phyloP scores from a whole-genome alignment of 1,284 basidiomycete species.

The Leccinum fallax region DNA sequence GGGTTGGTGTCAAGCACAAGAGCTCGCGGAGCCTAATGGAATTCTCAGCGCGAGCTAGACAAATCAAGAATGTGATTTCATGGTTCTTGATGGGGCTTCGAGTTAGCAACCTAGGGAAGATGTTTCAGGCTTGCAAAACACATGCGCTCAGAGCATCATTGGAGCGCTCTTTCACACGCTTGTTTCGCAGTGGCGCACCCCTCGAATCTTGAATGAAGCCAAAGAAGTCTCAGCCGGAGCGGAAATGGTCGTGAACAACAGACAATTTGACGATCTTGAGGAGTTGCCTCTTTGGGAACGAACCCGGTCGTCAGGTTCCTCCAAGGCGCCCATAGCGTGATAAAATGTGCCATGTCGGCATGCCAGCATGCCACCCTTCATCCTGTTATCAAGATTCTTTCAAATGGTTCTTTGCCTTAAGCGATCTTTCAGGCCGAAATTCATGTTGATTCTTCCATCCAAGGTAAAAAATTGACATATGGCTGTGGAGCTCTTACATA shows the following conservation, averaged over 20 bases:
- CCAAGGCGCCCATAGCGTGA: background rate
- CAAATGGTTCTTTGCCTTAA: slow-evolving; percentile 2
- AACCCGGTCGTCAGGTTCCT: background rate
- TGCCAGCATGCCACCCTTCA: background rate
- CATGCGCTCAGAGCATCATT: background rate
- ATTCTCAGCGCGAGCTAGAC: background rate
- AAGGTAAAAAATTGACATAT: background rate
- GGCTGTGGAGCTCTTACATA: slow-evolving; percentile 19
- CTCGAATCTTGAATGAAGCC: slow-evolving; percentile 6
- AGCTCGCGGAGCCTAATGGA: slow-evolving; percentile 1
- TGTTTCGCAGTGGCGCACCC: slow-evolving; percentile 16
- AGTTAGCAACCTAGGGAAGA: background rate
- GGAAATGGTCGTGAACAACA: slow-evolving; percentile 23
- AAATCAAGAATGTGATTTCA: slow-evolving; percentile 7
- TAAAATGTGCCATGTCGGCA: background rate
- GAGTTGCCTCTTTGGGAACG: slow-evolving; percentile 23
- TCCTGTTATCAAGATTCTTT: background rate
- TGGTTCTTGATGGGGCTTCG: background rate
- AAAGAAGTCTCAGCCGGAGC: background rate
- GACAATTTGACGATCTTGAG: slow-evolving; percentile 11
- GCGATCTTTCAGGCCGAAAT: background rate
- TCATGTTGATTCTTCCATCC: background rate
- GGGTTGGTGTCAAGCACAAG: slow-evolving; percentile 1
- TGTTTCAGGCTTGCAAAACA: slow-evolving; percentile 7
- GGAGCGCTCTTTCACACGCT: slow-evolving; percentile 20